These are phyloP conservation scores for Cylindrotheca fusiformis DNA, from an alignment of 108 stramenopile species.

Conservation along the genomic window DNA sequence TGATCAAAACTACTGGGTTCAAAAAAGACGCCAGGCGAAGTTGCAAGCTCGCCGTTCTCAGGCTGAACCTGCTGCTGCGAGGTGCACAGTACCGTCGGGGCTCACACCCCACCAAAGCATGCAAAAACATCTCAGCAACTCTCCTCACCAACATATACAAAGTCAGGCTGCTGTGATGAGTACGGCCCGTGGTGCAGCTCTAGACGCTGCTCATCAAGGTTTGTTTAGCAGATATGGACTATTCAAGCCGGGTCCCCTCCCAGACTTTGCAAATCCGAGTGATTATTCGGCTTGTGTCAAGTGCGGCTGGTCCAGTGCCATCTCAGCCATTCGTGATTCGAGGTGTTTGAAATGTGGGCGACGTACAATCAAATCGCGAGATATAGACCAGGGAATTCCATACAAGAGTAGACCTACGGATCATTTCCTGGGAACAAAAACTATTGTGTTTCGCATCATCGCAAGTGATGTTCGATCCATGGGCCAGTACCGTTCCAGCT, in stretches of 20 bases:
- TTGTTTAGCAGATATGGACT: too few species aligned
- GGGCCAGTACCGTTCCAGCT: constrained; percentile 17
- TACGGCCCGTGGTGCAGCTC: too few species aligned
- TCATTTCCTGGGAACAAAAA: constrained; percentile 24
- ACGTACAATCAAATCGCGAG: neutral
- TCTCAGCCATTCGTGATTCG: neutral
- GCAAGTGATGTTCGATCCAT: constrained; percentile 30
- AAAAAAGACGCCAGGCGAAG: neutral
- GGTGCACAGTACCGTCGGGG: too few species aligned
- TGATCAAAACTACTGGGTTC: neutral
- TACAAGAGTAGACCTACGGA: neutral
- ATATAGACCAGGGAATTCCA: neutral
- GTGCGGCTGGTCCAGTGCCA: neutral
- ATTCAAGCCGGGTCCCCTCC: too few species aligned
- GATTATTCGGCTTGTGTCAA: neutral
- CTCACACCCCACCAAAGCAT: too few species aligned
- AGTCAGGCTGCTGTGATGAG: too few species aligned
- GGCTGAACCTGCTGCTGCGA: neutral
- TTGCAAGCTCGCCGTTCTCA: too few species aligned
- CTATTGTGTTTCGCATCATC: constrained; percentile 26
- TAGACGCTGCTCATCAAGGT: too few species aligned
- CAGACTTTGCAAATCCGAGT: too few species aligned
- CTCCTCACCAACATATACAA: neutral
- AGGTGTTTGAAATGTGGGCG: constrained; percentile 21
- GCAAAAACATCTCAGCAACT: too few species aligned